Conservation (phyloP, 345 rosid species). For the Salix udensis region DNA sequence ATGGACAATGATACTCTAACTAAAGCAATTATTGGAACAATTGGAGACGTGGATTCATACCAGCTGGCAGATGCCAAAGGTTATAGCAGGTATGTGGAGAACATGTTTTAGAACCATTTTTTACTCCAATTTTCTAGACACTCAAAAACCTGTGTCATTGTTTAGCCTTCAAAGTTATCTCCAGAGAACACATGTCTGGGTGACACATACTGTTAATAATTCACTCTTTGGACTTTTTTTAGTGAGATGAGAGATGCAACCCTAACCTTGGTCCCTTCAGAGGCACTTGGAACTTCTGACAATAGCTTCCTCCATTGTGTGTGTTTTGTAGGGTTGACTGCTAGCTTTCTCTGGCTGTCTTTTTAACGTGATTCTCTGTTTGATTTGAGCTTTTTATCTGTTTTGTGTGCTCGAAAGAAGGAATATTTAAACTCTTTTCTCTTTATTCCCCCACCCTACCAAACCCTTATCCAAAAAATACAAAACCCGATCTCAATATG, state of each 20-base stretch:
- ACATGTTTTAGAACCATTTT: not conserved
- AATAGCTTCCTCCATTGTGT: not conserved
- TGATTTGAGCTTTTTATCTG: not conserved
- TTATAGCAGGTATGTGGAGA: conserved; percentile 68
- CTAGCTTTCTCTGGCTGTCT: not conserved
- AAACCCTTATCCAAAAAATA: not conserved
- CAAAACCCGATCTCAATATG: not conserved
- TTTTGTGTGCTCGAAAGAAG: not conserved
- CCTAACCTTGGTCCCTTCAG: not conserved
- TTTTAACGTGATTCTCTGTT: not conserved
- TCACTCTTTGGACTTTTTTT: not conserved
- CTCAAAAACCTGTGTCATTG: not conserved
- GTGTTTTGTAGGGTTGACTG: not conserved
- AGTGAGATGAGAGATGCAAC: not conserved
- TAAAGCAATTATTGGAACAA: conserved; percentile 93
- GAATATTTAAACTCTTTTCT: not conserved
- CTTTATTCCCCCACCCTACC: not conserved
- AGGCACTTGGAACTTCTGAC: not conserved
- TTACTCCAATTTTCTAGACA: not conserved
- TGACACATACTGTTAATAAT: not conserved
- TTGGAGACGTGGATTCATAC: conserved; percentile 90
- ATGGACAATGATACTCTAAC: conserved; percentile 80
- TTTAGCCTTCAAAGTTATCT: not conserved
- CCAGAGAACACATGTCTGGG: not conserved
- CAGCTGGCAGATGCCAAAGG: conserved; percentile 99